Conservation (phyloP, 257 asterid species). For the Handroanthus guayacan region DNA sequence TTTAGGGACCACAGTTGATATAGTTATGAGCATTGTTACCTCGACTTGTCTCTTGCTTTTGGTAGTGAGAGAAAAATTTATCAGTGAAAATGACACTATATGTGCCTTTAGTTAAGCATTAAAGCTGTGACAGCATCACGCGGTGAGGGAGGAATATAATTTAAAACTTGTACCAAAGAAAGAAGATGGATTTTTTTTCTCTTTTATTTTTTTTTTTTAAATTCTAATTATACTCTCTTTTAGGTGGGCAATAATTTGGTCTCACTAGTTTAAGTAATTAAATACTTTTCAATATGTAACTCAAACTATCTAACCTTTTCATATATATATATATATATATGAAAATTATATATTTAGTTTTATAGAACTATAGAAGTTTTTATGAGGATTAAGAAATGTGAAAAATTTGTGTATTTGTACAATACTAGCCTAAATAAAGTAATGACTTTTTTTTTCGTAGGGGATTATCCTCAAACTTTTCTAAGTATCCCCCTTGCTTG, state of each 20-base stretch:
- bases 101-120: slow-evolving; percentile 27
- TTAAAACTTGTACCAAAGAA: background rate
- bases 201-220: background rate
- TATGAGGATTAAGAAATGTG: no score
- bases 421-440: no score
- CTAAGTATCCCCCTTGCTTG: no score
- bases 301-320: no score
- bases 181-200: background rate
- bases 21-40: background rate
- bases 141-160: background rate
- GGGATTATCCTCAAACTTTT: no score
- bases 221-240: background rate
- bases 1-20: slow-evolving; percentile 19
- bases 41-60: background rate
- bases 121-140: slow-evolving; percentile 33
- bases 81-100: slow-evolving; percentile 28
- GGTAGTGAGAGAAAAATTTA: background rate
- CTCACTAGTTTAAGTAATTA: background rate
- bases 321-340: no score
- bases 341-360: no score
- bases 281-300: no score
- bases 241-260: background rate
- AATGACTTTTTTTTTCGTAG: no score
- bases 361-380: no score
- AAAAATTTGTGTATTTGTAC: no score